Conservation (phyloP, 306 rosid species). For the Ceratonia siliqua region DNA sequence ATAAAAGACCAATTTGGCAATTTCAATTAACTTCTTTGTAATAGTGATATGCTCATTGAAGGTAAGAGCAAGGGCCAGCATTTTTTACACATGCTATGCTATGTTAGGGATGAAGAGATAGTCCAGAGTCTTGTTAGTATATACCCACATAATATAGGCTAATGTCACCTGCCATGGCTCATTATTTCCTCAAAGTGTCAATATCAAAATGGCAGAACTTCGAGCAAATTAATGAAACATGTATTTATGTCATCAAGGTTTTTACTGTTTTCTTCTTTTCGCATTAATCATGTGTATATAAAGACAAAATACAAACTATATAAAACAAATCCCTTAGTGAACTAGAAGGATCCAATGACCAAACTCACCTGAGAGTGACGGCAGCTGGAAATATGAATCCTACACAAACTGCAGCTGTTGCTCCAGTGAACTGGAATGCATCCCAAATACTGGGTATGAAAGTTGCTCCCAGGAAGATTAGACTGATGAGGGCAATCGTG, state of each 20-base stretch:
- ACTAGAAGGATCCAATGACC: neutral
- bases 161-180: neutral
- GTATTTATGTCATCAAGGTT: neutral
- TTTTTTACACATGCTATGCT: neutral
- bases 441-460: conserved; percentile 73
- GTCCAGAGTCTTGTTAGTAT: neutral
- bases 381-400: conserved; percentile 55
- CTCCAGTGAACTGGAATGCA: conserved; percentile 58
- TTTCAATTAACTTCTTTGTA: neutral
- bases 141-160: conserved; percentile 1
- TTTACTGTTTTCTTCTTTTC: neutral
- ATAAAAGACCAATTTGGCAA: no score
- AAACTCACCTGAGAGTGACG: conserved; percentile 45
- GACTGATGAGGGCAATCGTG: conserved; percentile 41
- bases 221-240: neutral
- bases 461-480: conserved; percentile 53
- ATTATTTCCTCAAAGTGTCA: neutral
- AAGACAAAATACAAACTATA: neutral
- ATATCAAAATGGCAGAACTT: no score
- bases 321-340: neutral
- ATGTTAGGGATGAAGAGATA: neutral
- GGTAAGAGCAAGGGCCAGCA: neutral
- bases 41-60: neutral
- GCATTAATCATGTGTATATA: neutral
- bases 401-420: conserved; percentile 54